A percentile compares a stretch with the other conserved stretches of the same genome.
Conservation (phyloP, 108 stramenopile species). For the Cyclotella baltica region DNA sequence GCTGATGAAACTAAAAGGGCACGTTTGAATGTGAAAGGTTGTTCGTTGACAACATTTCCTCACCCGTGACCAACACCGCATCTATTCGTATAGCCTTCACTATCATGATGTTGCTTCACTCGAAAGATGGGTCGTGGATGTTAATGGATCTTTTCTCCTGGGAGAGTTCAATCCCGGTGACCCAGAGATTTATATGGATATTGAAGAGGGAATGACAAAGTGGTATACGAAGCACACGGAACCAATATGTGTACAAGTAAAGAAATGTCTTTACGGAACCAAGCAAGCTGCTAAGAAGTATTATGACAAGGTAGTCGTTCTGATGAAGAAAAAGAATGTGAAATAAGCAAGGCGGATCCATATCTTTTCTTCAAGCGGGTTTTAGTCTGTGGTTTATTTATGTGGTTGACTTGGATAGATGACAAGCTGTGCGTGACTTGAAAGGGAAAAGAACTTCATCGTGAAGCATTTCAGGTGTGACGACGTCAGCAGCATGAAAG, state of each 20-base stretch:
- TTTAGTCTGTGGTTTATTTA: neutral
- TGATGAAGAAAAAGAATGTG: neutral
- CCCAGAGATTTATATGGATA: no score
- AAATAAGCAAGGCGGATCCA: neutral
- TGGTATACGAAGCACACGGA: neutral
- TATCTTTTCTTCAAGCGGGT: neutral
- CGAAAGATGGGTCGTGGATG: neutral
- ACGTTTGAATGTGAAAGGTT: slow-evolving; percentile 31
- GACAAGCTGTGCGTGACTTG: neutral
- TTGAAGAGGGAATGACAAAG: no score
- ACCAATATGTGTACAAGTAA: neutral
- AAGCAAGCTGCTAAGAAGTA: slow-evolving; percentile 22
- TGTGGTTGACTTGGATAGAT: no score
- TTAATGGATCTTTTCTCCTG: no score
- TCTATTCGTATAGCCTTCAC: no score
- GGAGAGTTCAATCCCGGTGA: no score
- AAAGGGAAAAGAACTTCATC: neutral
- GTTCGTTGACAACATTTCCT: slow-evolving; percentile 9
- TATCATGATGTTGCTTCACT: neutral
- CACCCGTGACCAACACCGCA: slow-evolving; percentile 27
- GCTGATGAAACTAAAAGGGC: slow-evolving; percentile 13
- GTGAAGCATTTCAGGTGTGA: no score
- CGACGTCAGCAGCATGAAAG: neutral
- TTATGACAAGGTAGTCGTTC: no score
- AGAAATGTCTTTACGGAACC: slow-evolving; percentile 12